These are phyloP conservation scores for Cynara cardunculus DNA, from an alignment of 129 eudicot species.

Conservation along the genomic window DNA sequence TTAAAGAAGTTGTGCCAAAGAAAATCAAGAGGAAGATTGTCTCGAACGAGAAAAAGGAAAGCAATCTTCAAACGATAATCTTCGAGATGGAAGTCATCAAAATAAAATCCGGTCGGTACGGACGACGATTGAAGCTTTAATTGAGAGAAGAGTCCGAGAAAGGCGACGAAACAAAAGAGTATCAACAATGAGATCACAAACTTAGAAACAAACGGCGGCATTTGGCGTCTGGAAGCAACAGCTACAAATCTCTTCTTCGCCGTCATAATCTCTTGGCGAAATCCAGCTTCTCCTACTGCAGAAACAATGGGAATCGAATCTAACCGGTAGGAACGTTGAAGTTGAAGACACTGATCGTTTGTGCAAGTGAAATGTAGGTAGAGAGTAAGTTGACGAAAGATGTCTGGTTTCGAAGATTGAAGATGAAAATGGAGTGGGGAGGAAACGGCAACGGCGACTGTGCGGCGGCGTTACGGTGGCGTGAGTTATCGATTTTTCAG, in stretches of 20 bases:
- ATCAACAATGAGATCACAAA: slow-evolving; percentile 17
- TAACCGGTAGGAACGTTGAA: not conserved
- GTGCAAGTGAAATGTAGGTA: slow-evolving; percentile 2
- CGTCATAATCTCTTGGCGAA: slow-evolving; percentile 10
- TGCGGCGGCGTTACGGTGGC: slow-evolving; percentile 29
- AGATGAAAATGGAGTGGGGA: slow-evolving; percentile 2
- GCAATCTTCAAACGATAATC: slow-evolving; percentile 34
- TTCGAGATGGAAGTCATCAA: not conserved
- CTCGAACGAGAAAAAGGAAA: slow-evolving; percentile 46
- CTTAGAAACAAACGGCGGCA: slow-evolving; percentile 16
- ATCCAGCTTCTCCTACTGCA: slow-evolving; percentile 1
- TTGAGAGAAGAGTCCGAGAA: slow-evolving; percentile 24
- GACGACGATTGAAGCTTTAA: slow-evolving; percentile 33
- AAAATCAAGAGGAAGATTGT: slow-evolving; percentile 47
- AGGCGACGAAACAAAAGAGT: slow-evolving; percentile 15
- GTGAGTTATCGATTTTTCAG: slow-evolving; percentile 11
- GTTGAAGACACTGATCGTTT: not conserved
- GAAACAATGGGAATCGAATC: not conserved
- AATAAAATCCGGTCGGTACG: slow-evolving; percentile 15
- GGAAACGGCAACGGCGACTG: slow-evolving; percentile 3
- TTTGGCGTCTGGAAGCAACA: slow-evolving; percentile 27
- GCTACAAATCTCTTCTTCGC: slow-evolving; percentile 27
- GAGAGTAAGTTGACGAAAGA: not conserved
- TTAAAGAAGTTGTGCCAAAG: slow-evolving; percentile 54
- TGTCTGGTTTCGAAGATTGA: not conserved